Evolutionary conservation across 495 filamentous ascomycete genomes (phyloP).

Genomic region (Jackrogersella minutella): DNA sequence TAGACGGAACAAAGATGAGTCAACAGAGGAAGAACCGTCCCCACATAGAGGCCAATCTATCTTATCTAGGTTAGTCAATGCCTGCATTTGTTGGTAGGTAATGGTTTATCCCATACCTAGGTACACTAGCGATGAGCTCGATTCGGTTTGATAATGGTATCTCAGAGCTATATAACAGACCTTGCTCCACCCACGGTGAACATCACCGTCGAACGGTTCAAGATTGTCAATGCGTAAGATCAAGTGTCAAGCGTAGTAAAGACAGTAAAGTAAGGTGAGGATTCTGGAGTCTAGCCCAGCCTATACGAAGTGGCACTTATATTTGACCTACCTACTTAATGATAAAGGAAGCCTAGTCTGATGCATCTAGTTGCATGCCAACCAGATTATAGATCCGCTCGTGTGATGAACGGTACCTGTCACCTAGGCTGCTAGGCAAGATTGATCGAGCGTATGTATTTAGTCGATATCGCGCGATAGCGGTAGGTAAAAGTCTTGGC

Average conservation of each 20-base stretch:
- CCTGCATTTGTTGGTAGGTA: too few relatives aligned
- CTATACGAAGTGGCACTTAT: not conserved
- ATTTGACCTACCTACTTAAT: not conserved
- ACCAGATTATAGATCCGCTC: conserved; percentile 14
- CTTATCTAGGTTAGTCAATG: conserved; percentile 2
- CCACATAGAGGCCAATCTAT: conserved; percentile 14
- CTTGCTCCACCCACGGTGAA: not conserved
- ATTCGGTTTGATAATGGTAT: not conserved
- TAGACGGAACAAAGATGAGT: conserved; percentile 38
- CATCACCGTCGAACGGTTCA: conserved; percentile 1
- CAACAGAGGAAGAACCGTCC: conserved; percentile 30
- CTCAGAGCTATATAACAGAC: conserved; percentile 1
- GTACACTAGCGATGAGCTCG: not conserved
- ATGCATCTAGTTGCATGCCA: conserved; percentile 17
- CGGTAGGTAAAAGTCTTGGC: conserved; percentile 13
- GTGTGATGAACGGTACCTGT: conserved; percentile 13
- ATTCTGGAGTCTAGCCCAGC: not conserved
- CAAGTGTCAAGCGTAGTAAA: not conserved
- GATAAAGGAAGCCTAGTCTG: conserved; percentile 1
- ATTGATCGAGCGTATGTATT: not conserved
- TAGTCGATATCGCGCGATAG: conserved; percentile 13
- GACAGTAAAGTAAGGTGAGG: too few relatives aligned
- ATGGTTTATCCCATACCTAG: too few relatives aligned
- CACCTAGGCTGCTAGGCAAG: too few relatives aligned
- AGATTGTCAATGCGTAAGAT: not conserved